A percentile compares a stretch with the other conserved stretches of the same genome.
These are phyloP conservation scores for Suillus lakei DNA, from an alignment of 768 basidiomycete genomes.

Conservation along the genomic window DNA sequence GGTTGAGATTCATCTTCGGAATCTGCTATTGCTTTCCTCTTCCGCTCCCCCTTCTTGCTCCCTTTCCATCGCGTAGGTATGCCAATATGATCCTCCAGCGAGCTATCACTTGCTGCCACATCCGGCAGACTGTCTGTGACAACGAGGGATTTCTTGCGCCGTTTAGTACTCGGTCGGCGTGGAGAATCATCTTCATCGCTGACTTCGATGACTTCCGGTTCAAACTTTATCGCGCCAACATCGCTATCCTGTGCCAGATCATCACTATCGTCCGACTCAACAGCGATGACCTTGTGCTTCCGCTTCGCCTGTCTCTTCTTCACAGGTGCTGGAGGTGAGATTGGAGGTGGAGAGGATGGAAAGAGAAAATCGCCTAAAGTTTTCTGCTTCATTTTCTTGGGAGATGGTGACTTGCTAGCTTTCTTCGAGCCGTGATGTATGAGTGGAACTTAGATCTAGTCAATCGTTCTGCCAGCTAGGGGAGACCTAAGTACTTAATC, in stretches of 20 bases:
- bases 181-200: constrained; percentile 32
- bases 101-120: constrained; percentile 25
- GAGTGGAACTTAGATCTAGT: neutral
- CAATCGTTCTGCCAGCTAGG: neutral
- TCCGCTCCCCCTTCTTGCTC: constrained; percentile 24
- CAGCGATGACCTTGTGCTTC: constrained; percentile 18
- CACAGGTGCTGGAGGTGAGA: constrained; percentile 18
- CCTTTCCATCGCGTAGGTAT: constrained; percentile 26
- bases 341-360: constrained; percentile 34
- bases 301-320: constrained; percentile 16
- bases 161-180: constrained; percentile 23
- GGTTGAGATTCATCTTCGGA: constrained; percentile 43
- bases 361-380: constrained; percentile 44
- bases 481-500: neutral
- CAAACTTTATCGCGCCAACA: constrained; percentile 57
- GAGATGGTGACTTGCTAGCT: constrained; percentile 16
- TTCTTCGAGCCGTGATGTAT: constrained; percentile 16
- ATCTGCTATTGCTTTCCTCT: constrained; percentile 27
- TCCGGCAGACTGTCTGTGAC: constrained; percentile 21
- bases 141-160: constrained; percentile 17
- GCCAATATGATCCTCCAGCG: constrained; percentile 21
- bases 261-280: constrained; percentile 25
- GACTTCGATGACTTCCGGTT: constrained; percentile 33
- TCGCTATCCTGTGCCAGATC: constrained; percentile 44
- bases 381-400: constrained; percentile 45